Base-by-base conservation (phyloP, 1,284 basidiomycete species). In the Trametes pubescens region DNA sequence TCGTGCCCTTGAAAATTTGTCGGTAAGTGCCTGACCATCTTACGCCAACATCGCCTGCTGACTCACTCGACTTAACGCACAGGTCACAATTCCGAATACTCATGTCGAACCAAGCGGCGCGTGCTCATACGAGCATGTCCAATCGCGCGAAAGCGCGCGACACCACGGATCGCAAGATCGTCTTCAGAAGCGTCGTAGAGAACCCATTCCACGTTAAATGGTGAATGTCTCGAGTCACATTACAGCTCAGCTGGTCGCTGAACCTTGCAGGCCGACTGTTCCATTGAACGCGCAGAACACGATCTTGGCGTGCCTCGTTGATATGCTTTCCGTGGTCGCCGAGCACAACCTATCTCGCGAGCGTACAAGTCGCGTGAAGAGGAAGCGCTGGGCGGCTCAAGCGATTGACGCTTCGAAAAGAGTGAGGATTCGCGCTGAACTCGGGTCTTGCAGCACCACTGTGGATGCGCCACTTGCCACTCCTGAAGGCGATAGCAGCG, bases 151-250 rank as follows among this genome's bases (percentile, higher is more conserved):
- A 80, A 68, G 73, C 76, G n/a, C 79, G 79, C 51, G 77, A 81
- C 29, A 68, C 66, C 14, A 22, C 69, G 60, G 79, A 85, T 49
- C 76, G 80, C 34, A 92, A 87, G 71, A 76, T 80, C 1, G 85
- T 88, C 0, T 91, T 86, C 77, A 92, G 86, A 67, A 83, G 83
- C 63, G 88, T 90, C 1, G 77, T 93, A 21, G 87, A 88, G 58
- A 92, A 85, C 66, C 91, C 92, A 1, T 89, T 90, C 69, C 82
- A 84, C 24, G 79, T 93, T n/a, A 74, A 78, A 74, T 94, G 92
- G 91, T 92, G 58, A 26, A 47, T 62, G 59, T 24, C 47, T 47
- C 51, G 48, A 24, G 24, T 35, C 21, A 37, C 32, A 21, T n/a
- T 38, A 2, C 22, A 24, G 40, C 34, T 10, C 13, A 46, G 10